phyloP scores from a whole-genome alignment of 2,329 filamentous ascomycete genomes.

The Fusarium lateritium region DNA sequence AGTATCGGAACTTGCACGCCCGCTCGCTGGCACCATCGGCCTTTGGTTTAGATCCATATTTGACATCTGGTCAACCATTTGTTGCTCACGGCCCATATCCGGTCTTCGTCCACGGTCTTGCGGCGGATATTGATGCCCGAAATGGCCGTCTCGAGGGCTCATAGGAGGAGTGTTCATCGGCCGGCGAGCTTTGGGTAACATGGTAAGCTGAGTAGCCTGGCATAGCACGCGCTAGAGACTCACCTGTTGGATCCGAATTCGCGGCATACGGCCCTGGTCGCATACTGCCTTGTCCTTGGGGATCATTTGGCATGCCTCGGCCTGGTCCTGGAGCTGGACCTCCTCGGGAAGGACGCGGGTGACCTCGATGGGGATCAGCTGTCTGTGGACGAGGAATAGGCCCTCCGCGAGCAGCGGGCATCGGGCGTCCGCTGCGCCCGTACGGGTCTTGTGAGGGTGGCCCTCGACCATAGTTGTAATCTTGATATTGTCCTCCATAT shows the following conservation, averaged over 20 bases:
- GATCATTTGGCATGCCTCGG: slow-evolving; percentile 47
- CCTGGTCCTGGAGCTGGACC: slow-evolving; percentile 51
- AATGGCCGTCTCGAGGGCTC: slow-evolving; percentile 49
- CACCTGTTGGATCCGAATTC: slow-evolving; percentile 60
- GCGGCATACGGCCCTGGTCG: slow-evolving; percentile 59
- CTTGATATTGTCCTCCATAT: slow-evolving; percentile 60
- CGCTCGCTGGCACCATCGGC: slow-evolving; percentile 40
- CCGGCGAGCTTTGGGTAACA: slow-evolving; percentile 47
- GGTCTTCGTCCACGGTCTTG: slow-evolving; percentile 41
- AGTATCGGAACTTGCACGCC: slow-evolving; percentile 48
- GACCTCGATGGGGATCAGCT: slow-evolving; percentile 56
- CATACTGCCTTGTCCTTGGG: slow-evolving; percentile 57
- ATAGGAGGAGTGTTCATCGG: slow-evolving; percentile 52
- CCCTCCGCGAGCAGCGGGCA: slow-evolving; percentile 61
- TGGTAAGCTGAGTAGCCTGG: slow-evolving; percentile 28
- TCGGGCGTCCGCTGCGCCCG: slow-evolving; percentile 59
- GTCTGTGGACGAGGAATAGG: slow-evolving; percentile 60
- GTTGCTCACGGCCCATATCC: slow-evolving; percentile 50
- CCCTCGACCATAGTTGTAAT: slow-evolving; percentile 62
- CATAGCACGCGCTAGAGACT: slow-evolving; percentile 39
- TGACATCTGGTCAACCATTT: slow-evolving; percentile 54
- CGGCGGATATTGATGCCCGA: slow-evolving; percentile 44
- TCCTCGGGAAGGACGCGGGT: slow-evolving; percentile 57
- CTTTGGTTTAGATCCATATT: slow-evolving; percentile 55
- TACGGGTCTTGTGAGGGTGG: slow-evolving; percentile 62